phyloP scores from a whole-genome alignment of 345 rosid genomes.

The Salix arbutifolia region DNA sequence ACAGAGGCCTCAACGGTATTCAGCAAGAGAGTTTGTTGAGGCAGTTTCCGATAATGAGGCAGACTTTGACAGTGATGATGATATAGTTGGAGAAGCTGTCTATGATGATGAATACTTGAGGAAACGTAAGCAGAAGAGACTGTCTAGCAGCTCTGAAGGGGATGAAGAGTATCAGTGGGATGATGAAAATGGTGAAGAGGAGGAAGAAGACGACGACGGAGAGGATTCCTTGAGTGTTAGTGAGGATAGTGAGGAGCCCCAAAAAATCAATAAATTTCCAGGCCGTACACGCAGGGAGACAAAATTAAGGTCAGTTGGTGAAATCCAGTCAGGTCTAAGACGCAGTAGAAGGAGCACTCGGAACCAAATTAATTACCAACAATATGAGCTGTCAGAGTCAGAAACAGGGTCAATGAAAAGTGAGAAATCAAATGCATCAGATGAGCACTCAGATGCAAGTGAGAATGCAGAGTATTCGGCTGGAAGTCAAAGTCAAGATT shows the following conservation, averaged over 20 bases:
- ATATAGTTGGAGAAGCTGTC: slow-evolving; percentile 96
- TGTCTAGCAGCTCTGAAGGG: slow-evolving; percentile 92
- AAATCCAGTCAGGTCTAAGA: slow-evolving; percentile 79
- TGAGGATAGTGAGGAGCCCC: slow-evolving; percentile 79
- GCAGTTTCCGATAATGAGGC: slow-evolving; percentile 86
- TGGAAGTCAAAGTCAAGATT: slow-evolving; percentile 65
- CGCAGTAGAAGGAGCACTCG: slow-evolving; percentile 89
- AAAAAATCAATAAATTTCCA: slow-evolving; percentile 60
- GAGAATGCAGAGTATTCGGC: slow-evolving; percentile 55
- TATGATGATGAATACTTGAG: slow-evolving; percentile 93
- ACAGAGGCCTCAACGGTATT: slow-evolving; percentile 86
- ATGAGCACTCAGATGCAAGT: slow-evolving; percentile 56
- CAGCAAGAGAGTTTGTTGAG: slow-evolving; percentile 73
- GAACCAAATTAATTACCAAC: slow-evolving; percentile 68
- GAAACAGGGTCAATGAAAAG: slow-evolving; percentile 60
- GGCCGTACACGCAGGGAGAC: slow-evolving; percentile 68
- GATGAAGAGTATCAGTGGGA: slow-evolving; percentile 93
- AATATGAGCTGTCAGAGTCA: slow-evolving; percentile 80
- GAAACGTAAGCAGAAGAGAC: slow-evolving; percentile 71
- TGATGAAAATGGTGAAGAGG: slow-evolving; percentile 85
- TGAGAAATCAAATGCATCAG: slow-evolving; percentile 51
- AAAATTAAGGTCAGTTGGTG: slow-evolving; percentile 65
- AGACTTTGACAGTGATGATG: slow-evolving; percentile 88
- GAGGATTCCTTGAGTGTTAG: slow-evolving; percentile 71
- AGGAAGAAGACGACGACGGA: slow-evolving; percentile 79